Conservation (phyloP, 192 early-diverging fungal genomes). For the Backusella macrospora region DNA sequence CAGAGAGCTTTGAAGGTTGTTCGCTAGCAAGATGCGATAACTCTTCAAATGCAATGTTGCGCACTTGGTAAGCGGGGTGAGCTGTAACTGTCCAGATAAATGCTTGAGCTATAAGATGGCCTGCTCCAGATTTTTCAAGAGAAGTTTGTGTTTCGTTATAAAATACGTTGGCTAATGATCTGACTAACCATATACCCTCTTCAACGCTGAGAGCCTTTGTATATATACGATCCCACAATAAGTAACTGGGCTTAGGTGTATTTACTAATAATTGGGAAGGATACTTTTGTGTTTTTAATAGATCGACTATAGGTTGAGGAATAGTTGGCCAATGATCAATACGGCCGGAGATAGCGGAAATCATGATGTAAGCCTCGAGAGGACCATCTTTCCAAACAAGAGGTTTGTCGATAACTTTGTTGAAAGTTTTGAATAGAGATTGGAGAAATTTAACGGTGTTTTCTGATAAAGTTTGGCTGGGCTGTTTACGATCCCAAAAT, state of each 20-base stretch:
- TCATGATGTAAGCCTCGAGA: constrained; percentile 66
- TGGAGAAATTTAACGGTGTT: constrained; percentile 45
- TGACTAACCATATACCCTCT: constrained; percentile 72
- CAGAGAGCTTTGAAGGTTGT: constrained; percentile 38
- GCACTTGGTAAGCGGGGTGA: constrained; percentile 42
- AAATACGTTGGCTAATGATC: constrained; percentile 55
- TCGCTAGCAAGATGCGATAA: constrained; percentile 34
- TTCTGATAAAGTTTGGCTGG: constrained; percentile 19
- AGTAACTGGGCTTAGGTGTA: constrained; percentile 67
- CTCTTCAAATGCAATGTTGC: constrained; percentile 49
- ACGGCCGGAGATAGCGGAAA: constrained; percentile 57
- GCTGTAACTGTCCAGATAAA: constrained; percentile 60
- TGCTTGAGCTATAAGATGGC: constrained; percentile 49
- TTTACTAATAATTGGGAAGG: constrained; percentile 39
- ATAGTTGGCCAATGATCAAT: constrained; percentile 35
- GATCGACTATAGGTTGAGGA: constrained; percentile 23
- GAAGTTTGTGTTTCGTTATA: constrained; percentile 40
- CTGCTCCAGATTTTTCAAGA: constrained; percentile 45
- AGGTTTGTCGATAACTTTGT: constrained; percentile 63
- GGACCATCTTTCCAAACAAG: constrained; percentile 59
- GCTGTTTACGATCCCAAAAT: constrained; percentile 49
- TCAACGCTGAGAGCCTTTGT: constrained; percentile 63
- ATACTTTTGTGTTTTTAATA: constrained; percentile 49
- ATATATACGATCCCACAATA: constrained; percentile 85
- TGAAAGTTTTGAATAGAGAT: constrained; percentile 51